These are phyloP conservation scores for Jatropha curcas DNA, from an alignment of 345 rosid species.

Conservation along the genomic window DNA sequence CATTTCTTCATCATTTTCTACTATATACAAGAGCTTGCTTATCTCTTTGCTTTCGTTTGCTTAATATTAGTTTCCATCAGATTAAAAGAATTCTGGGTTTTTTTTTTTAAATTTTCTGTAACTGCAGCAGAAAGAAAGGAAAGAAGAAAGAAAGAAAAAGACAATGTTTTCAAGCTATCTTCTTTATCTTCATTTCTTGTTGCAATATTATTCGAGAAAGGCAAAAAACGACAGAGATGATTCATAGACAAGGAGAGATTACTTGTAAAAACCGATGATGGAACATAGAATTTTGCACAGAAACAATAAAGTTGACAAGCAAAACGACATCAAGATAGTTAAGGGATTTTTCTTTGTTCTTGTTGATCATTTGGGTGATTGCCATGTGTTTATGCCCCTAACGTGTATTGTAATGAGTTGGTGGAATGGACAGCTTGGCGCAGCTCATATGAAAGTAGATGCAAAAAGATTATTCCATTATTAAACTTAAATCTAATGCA, in stretches of 20 bases:
- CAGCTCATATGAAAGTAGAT: conserved; percentile 14
- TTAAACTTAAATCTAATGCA: conserved; percentile 6
- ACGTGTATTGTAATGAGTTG: conserved; percentile 1
- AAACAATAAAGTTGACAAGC: not conserved
- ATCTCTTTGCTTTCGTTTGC: not conserved
- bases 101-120: not conserved
- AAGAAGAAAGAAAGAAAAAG: not conserved
- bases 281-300: not conserved
- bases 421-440: conserved; percentile 20
- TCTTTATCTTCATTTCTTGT: conserved; percentile 7
- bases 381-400: conserved; percentile 35
- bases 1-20: conserved; percentile 42
- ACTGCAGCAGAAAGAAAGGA: conserved; percentile 15
- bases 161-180: conserved; percentile 14
- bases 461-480: conserved; percentile 16
- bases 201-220: conserved; percentile 15
- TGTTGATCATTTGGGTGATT: conserved; percentile 22
- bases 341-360: conserved; percentile 14
- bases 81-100: not conserved
- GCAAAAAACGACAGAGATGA: conserved; percentile 34
- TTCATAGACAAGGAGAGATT: conserved; percentile 28
- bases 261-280: conserved; percentile 41
- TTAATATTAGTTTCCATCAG: not conserved
- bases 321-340: conserved; percentile 7
- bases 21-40: not conserved